Evolutionary conservation across 345 rosid species (phyloP), one percentile per base, ranked within the genome.

Genomic region (Linum trigynum): DNA sequence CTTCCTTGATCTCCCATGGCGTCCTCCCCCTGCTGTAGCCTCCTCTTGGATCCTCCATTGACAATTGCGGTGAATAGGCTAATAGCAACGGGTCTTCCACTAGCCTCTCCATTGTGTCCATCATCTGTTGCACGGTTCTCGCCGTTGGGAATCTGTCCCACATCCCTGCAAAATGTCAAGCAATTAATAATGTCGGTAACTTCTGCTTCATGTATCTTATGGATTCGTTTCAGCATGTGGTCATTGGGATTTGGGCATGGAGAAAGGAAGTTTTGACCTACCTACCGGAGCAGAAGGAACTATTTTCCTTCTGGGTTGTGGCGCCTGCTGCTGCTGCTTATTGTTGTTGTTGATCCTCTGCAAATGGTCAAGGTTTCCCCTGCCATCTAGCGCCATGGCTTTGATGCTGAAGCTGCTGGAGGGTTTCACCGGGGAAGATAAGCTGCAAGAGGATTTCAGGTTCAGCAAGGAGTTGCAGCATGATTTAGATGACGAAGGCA

Each of bases 1-100:
- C 82, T 69, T 82, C 91, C 56, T 75, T 87, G 6, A 85, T 82
- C 70, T 82, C 88, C 87, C 89, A 87, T 9, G 90, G 88, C 2
- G 81, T 79, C 68, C 89, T 76, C n/a, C 87, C 92, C 48, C 82
- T 72, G 63, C 72, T 79, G 61, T 78, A 70, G 2, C 73, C 67
- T 7, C 55, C 2, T 61, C 37, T 1, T 77, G 57, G 39, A 70
- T 2, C 0, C 74, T 73, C 0, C 76, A 69, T 3, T 80, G 69
- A 83, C 80, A 83, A 4, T 71, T 43, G 37, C 72, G 69, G 32
- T 0, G 82, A 62, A 58, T 81, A 75, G 0, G 59, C 63, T 15
- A 76, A 76, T 23, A 23, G 32, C 32, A 23, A 23, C 1, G 86
- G 85, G 36, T 74, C 81, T 50, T 86, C 89, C 75, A 84, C 59